Percentiles rank a stretch among this genome's conserved stretches.
Evolutionary conservation across 257 asterid genomes (phyloP).

Genomic region (Echites panduratus): DNA sequence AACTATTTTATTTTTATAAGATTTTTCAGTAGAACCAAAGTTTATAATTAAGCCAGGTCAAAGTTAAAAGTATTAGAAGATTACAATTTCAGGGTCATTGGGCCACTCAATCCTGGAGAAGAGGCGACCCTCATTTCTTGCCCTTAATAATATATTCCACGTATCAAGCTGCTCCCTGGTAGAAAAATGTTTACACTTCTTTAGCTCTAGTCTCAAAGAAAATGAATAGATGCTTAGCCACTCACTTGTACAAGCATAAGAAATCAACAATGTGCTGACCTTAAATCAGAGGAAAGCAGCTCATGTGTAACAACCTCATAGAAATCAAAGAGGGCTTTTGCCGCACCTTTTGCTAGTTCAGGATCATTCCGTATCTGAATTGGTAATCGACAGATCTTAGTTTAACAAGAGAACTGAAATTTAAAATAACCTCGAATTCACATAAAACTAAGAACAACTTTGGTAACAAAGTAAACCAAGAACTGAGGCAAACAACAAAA

Average conservation of each 20-base stretch:
- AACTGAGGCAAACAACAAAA: not conserved
- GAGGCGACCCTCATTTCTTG: constrained; percentile 92
- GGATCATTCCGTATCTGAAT: constrained; percentile 70
- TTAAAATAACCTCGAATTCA: not conserved
- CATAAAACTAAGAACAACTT: not conserved
- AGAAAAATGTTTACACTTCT: constrained; percentile 14
- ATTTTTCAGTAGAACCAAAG: not conserved
- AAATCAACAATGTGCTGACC: constrained; percentile 37
- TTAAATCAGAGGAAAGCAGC: constrained; percentile 71
- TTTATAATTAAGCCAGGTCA: not conserved
- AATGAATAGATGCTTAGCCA: not conserved
- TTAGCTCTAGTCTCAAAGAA: constrained; percentile 6
- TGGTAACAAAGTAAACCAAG: not conserved
- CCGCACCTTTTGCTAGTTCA: constrained; percentile 89
- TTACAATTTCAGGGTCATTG: constrained; percentile 76
- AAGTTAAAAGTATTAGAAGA: constrained; percentile 15
- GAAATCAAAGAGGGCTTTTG: constrained; percentile 76
- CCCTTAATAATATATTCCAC: constrained; percentile 83
- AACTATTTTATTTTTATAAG: not conserved
- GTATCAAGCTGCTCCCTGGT: constrained; percentile 94
- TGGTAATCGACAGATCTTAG: constrained; percentile 10
- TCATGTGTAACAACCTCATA: constrained; percentile 95
- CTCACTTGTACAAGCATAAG: constrained; percentile 9
- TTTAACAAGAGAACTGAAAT: constrained; percentile 9
- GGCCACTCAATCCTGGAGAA: constrained; percentile 97